Evolutionary conservation across 768 basidiomycete species (phyloP), one percentile per base, ranked within the genome.

Genomic region (Tylopilus vinaceipallidus): DNA sequence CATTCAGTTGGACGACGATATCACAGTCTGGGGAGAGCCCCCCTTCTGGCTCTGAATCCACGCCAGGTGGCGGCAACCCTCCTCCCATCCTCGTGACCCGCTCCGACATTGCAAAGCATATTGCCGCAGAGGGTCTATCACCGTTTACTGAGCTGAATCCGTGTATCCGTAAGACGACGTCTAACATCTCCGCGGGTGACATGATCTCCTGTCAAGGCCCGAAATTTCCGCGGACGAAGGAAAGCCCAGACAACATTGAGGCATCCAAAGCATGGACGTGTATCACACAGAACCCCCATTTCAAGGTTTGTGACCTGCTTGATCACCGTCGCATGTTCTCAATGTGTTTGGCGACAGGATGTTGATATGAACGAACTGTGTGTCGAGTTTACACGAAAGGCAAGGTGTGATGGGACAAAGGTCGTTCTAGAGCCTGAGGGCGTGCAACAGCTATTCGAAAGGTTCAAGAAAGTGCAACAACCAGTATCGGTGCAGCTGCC

Each of bases 351-450:
- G 36, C 22, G 24, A 45, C 49, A 90, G 84, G 86, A 88, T 59
- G 73, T 81, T 33, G 91, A 92, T 60, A 82, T 92, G 49, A 88
- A 86, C 57, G 78, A 86, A 41, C 72, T 93, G 20, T 93, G 91
- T 62, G 59, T 80, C 7, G 86, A 91, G 67, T 90, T 93, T 62
- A 79, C 88, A 39, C 78, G 68, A 61, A 92, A 93, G 71, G 91
- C 91, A 40, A 77, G 81, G 38, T 93, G 91, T 60, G 90, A 91
- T 52, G 91, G 91, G 32, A 82, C 82, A 23, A 89, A 88, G 71
- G 86, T 91, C 33, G 90, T 91, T 17, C 68, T 92, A 41, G 87
- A 80, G 52, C 74, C 75, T 6, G 66, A 72, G 50, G 68, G 73
- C 32, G 71, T 78, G 50, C 68, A 65, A 44, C 69, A 73, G 34